Evolutionary conservation across 2,329 filamentous ascomycete genomes (phyloP).

Genomic region (Penicillium sp.): DNA sequence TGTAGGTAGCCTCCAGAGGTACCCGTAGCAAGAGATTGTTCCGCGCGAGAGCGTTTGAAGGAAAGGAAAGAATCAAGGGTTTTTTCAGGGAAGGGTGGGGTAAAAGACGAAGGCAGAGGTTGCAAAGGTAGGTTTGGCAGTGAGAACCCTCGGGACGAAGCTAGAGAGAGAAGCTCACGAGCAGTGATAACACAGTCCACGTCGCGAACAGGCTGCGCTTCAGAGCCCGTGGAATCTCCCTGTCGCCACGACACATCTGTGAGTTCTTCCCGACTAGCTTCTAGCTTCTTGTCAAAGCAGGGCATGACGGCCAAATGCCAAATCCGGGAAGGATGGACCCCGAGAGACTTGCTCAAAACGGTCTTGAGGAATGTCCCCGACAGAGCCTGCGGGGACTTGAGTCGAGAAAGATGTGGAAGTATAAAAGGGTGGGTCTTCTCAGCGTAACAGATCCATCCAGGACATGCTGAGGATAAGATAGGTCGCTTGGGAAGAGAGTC

Average conservation of each 20-base stretch:
- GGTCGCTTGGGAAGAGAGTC: slow-evolving; percentile 40
- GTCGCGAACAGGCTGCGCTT: slow-evolving; percentile 64
- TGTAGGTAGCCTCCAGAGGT: slow-evolving; percentile 87
- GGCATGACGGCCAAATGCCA: slow-evolving; percentile 98
- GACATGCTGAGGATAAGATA: slow-evolving; percentile 80
- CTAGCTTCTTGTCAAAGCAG: slow-evolving; percentile 98
- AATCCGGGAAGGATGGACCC: slow-evolving; percentile 73
- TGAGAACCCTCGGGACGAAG: slow-evolving; percentile 73
- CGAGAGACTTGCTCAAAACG: slow-evolving; percentile 69
- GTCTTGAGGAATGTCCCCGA: slow-evolving; percentile 90
- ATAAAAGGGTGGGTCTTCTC: slow-evolving; percentile 97
- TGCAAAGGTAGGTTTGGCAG: slow-evolving; percentile 70
- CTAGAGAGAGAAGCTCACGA: slow-evolving; percentile 87
- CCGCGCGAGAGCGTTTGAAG: slow-evolving; percentile 45
- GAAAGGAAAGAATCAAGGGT: slow-evolving; percentile 73
- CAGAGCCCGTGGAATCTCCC: slow-evolving; percentile 33
- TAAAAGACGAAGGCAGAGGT: slow-evolving; percentile 49
- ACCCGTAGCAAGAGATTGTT: slow-evolving; percentile 60
- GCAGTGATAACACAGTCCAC: slow-evolving; percentile 98
- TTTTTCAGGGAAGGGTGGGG: slow-evolving; percentile 69
- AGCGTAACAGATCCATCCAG: slow-evolving; percentile 98
- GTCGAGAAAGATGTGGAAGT: slow-evolving; percentile 80
- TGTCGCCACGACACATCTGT: slow-evolving; percentile 72
- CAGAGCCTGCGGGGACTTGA: slow-evolving; percentile 93
- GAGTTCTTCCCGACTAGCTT: slow-evolving; percentile 89